phyloP scores from a whole-genome alignment of 768 basidiomycete genomes.

The Tylopilus intermedius region DNA sequence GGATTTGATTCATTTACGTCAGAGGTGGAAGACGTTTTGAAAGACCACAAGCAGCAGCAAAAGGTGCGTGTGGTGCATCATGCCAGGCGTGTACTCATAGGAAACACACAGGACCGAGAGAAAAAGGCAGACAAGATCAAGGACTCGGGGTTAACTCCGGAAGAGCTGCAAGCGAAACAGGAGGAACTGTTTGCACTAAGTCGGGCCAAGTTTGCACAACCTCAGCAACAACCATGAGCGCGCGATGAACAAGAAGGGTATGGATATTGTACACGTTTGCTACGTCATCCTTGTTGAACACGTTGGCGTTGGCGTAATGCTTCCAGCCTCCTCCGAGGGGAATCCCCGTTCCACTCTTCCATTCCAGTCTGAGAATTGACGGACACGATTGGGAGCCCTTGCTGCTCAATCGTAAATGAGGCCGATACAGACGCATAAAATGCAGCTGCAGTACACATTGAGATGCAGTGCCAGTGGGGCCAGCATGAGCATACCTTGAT shows the following conservation, averaged over 20 bases:
- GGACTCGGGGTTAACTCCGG: constrained; percentile 83
- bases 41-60: constrained; percentile 93
- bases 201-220: constrained; percentile 70
- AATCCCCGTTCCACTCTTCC: constrained; percentile 69
- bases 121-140: constrained; percentile 90
- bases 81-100: constrained; percentile 2
- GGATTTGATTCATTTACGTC: constrained; percentile 89
- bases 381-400: constrained; percentile 59
- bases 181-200: constrained; percentile 91
- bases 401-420: constrained; percentile 79
- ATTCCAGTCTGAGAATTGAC: constrained; percentile 18
- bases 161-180: constrained; percentile 83
- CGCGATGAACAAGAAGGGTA: constrained; percentile 4
- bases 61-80: constrained; percentile 52
- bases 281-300: constrained; percentile 32
- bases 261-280: constrained; percentile 22
- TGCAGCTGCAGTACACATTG: constrained; percentile 42
- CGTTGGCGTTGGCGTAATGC: constrained; percentile 41
- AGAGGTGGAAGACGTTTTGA: constrained; percentile 88
- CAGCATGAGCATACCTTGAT: constrained; percentile 48
- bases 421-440: constrained; percentile 79
- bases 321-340: constrained; percentile 53
- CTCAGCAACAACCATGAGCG: constrained; percentile 37
- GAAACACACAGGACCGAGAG: constrained; percentile 64
- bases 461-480: constrained; percentile 6